Base-by-base conservation (phyloP, 345 rosid genomes). In the Durio zibethinus region DNA sequence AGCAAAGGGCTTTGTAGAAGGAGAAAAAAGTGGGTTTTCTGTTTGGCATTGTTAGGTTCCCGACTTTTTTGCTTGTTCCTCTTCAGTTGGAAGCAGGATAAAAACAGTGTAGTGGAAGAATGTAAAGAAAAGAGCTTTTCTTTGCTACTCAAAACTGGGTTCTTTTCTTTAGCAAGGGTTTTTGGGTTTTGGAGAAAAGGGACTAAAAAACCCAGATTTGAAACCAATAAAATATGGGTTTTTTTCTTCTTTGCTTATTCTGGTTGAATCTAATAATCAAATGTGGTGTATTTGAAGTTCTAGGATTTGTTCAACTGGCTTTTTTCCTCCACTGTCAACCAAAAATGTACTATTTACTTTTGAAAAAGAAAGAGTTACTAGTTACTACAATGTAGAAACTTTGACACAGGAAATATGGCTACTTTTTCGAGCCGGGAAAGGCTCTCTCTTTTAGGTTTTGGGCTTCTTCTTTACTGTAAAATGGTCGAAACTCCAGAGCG, bases 11-110 rank as follows among this genome's bases (percentile, higher is more conserved):
- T 53, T 52, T 25, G 20, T 45, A 23, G 52, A 36, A 23, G 76
- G 53, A 71, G 23, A 53, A 71, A 29, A 20, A 80, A 25, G 78
- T 57, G 67, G 42, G 76, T 76, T 79, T 79, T 81, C 21, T 83
- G 75, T 73, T 85, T 21, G 69, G 54, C 94, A 92, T 92, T 40
- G 47, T 78, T n/a, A 23, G 76, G 4, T 35, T 60, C n/a, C 64
- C 81, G 77, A 0, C 5, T 18, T 29, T n/a, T 29, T 38, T 23
- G 52, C 35, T 73, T 14, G 50, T 63, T 33, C 57, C 35, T 15
- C 53, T 56, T 21, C n/a, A 7, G 40, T 61, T 61, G 0, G 33
- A 16, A 61, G n/a, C 21, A 61, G 35, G 52, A 33, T 11, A 10
- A 12, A 42, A 67, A 67, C 68, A 67, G 36, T 35, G 25, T 18